phyloP scores from a whole-genome alignment of 2,329 filamentous ascomycete genomes.

The Aspergillus melleus region DNA sequence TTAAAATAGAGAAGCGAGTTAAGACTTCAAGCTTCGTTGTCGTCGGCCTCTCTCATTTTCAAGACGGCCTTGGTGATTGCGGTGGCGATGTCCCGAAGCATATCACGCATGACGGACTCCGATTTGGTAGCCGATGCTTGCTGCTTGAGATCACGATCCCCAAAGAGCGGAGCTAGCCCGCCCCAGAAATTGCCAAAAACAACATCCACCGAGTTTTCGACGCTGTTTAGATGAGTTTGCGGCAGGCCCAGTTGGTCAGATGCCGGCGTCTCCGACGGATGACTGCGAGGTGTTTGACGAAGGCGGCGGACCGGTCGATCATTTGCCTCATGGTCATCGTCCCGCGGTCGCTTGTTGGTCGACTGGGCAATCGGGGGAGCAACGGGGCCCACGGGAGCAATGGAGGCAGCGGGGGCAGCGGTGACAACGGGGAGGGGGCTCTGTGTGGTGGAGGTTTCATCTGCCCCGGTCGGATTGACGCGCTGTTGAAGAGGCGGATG shows the following conservation, averaged over 20 bases:
- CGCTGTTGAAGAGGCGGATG: not conserved
- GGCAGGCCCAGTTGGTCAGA: not conserved
- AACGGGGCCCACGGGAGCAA: not conserved
- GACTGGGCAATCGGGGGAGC: not conserved
- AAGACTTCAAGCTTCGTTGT: not conserved
- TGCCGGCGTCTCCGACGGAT: conserved; percentile 2
- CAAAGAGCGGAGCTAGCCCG: conserved; percentile 13
- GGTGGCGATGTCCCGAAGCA: conserved; percentile 19
- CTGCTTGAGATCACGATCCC: conserved; percentile 10
- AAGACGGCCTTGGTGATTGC: conserved; percentile 16
- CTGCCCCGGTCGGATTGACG: not conserved
- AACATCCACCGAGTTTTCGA: conserved; percentile 12
- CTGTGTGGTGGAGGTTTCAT: not conserved
- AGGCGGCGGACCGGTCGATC: conserved; percentile 16
- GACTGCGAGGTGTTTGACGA: conserved; percentile 8
- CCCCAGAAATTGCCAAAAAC: conserved; percentile 18
- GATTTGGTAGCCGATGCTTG: conserved; percentile 12
- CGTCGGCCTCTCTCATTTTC: conserved; percentile 11
- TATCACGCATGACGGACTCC: conserved; percentile 19
- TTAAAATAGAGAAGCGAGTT: not conserved
- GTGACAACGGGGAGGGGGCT: not conserved
- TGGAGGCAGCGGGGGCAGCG: not conserved
- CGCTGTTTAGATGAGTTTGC: not conserved
- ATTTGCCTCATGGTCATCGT: conserved; percentile 6
- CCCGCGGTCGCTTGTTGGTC: conserved; percentile 15